These are phyloP conservation scores for Diversispora eburnea DNA, from an alignment of 192 early-diverging fungal species.

Conservation along the genomic window DNA sequence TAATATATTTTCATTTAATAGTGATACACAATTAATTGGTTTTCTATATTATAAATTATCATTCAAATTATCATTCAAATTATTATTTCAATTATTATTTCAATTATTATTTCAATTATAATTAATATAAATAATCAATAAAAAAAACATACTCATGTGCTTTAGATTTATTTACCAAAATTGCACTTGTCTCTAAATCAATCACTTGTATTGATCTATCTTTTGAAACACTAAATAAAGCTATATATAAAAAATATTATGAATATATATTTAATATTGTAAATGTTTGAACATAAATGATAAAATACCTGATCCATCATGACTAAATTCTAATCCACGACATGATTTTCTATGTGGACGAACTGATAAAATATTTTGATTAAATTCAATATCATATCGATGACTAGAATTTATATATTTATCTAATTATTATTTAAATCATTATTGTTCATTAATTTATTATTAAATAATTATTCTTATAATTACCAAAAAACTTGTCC, in stretches of 20 bases:
- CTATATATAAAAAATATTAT: slow-evolving; percentile 32
- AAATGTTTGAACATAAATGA: not conserved
- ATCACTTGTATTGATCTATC: slow-evolving; percentile 81
- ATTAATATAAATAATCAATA: not conserved
- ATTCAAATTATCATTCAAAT: not conserved
- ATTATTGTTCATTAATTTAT: not conserved
- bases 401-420: slow-evolving; percentile 29
- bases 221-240: slow-evolving; percentile 75
- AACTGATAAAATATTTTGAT: slow-evolving; percentile 43
- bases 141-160: slow-evolving; percentile 75
- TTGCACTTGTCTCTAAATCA: slow-evolving; percentile 71
- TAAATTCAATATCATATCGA: slow-evolving; percentile 9
- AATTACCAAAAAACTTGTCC: slow-evolving; percentile 68
- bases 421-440: not conserved
- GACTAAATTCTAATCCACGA: slow-evolving; percentile 76
- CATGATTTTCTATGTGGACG: slow-evolving; percentile 82
- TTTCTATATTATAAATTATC: slow-evolving; percentile 40
- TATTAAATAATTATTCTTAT: not conserved
- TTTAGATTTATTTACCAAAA: slow-evolving; percentile 61
- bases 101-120: not conserved
- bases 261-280: not conserved
- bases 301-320: slow-evolving; percentile 61
- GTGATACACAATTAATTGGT: slow-evolving; percentile 74
- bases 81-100: not conserved
- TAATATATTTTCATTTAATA: slow-evolving; percentile 71